Evolutionary conservation across 352 stramenopile species (phyloP).

Genomic region (Globisporangium splendens): DNA sequence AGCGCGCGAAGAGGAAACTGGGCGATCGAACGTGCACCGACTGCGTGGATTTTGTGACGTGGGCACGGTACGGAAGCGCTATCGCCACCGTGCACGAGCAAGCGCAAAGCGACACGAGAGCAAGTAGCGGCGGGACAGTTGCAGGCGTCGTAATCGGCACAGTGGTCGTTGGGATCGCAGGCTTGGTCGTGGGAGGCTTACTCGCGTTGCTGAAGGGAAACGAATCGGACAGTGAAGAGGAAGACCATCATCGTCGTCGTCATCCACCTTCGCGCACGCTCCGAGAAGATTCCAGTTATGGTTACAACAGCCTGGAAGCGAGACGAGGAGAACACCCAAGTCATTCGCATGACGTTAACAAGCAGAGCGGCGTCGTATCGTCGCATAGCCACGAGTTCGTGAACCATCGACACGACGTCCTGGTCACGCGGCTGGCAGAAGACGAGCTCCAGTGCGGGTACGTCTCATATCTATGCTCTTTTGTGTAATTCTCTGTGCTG

Average conservation of each 20-base stretch:
- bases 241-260: background rate
- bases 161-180: constrained; percentile 50
- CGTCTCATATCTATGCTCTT: background rate
- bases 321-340: constrained; percentile 25
- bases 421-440: constrained; percentile 49
- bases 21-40: constrained; percentile 54
- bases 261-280: background rate
- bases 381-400: constrained; percentile 34
- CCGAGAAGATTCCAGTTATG: constrained; percentile 1
- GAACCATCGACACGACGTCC: constrained; percentile 38
- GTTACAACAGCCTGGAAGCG: background rate
- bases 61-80: constrained; percentile 47
- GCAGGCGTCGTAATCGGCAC: constrained; percentile 55
- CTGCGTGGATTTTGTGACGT: constrained; percentile 79
- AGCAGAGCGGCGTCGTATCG: background rate
- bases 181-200: constrained; percentile 51
- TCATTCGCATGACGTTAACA: constrained; percentile 35
- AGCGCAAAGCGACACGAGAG: constrained; percentile 22
- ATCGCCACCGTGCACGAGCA: constrained; percentile 48
- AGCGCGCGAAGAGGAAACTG: constrained; percentile 41
- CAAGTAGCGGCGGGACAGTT: too few species aligned
- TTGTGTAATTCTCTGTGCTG: background rate
- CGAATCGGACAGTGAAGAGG: constrained; percentile 6
- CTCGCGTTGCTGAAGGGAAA: constrained; percentile 42
- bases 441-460: constrained; percentile 64